Conservation (phyloP, 768 basidiomycete genomes). For the Collybia nuda region DNA sequence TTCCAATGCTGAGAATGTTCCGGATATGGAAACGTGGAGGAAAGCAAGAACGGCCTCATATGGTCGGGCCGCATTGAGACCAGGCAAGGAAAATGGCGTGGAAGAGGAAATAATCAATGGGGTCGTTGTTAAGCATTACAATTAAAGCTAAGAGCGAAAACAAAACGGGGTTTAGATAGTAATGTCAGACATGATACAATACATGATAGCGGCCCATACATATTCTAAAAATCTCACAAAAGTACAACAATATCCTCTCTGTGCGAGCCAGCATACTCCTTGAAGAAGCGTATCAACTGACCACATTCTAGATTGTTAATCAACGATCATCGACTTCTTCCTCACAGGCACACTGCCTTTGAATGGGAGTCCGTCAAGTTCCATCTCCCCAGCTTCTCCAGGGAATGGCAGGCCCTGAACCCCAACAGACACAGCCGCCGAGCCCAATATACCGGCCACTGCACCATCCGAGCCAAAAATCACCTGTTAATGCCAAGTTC, state of each 20-base stretch:
- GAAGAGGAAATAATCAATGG: slow-evolving; percentile 59
- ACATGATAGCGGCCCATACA: background rate
- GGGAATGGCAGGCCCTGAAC: slow-evolving; percentile 62
- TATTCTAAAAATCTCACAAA: background rate
- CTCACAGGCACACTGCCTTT: slow-evolving; percentile 64
- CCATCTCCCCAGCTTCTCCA: slow-evolving; percentile 44
- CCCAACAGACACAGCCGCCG: slow-evolving; percentile 56
- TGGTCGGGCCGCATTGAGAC: slow-evolving; percentile 44
- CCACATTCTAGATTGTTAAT: background rate
- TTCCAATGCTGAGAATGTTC: slow-evolving; percentile 38
- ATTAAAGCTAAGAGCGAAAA: slow-evolving; percentile 22
- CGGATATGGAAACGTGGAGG: slow-evolving; percentile 54
- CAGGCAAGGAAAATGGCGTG: slow-evolving; percentile 37
- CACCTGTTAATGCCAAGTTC: slow-evolving; percentile 41
- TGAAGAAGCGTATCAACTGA: background rate
- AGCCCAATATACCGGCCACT: slow-evolving; percentile 65
- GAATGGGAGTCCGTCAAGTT: slow-evolving; percentile 65
- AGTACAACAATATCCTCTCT: background rate
- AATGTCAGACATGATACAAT: background rate
- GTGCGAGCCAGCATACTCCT: background rate
- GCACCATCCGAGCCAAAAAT: slow-evolving; percentile 67
- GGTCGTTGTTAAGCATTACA: slow-evolving; percentile 57
- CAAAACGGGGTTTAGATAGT: background rate
- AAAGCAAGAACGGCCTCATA: slow-evolving; percentile 51
- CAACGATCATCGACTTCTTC: slow-evolving; percentile 38